Conservation (phyloP, 192 early-diverging fungal species). For the Ambispora gerdemannii region DNA sequence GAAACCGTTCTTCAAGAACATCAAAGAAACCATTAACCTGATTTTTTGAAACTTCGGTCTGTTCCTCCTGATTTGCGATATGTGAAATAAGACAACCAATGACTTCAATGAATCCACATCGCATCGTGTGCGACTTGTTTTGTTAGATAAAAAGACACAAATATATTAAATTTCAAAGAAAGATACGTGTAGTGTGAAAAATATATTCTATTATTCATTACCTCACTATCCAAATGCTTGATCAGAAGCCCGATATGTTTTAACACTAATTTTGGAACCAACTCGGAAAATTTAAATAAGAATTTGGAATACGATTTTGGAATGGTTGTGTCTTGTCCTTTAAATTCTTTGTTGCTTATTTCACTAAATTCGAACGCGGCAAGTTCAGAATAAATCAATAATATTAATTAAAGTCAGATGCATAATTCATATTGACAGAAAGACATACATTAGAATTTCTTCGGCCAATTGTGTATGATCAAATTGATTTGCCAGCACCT, state of each 20-base stretch:
- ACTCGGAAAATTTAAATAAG: slow-evolving; percentile 76
- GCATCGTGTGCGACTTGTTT: slow-evolving; percentile 77
- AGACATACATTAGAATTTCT: slow-evolving; percentile 67
- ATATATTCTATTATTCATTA: slow-evolving; percentile 36
- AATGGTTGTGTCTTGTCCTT: slow-evolving; percentile 66
- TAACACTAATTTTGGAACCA: slow-evolving; percentile 75
- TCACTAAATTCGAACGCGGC: no score
- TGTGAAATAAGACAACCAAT: slow-evolving; percentile 82
- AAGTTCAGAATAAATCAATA: not conserved
- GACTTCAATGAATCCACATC: slow-evolving; percentile 85
- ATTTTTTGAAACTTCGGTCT: slow-evolving; percentile 62
- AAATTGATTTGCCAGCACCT: slow-evolving; percentile 56
- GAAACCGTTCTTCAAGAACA: slow-evolving; percentile 86
- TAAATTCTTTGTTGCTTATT: slow-evolving; percentile 39
- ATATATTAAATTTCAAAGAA: not conserved
- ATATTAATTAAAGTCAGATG: not conserved
- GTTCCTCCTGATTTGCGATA: slow-evolving; percentile 64
- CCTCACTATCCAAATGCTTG: slow-evolving; percentile 85
- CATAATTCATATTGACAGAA: not conserved
- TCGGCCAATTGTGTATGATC: slow-evolving; percentile 67
- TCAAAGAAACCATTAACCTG: slow-evolving; percentile 87
- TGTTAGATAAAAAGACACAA: not conserved
- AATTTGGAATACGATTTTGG: slow-evolving; percentile 86
- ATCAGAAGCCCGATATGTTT: slow-evolving; percentile 88
- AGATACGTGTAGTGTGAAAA: not conserved